Conservation (phyloP, 2,329 filamentous ascomycete species). For the Dactylellina drechsleri region DNA sequence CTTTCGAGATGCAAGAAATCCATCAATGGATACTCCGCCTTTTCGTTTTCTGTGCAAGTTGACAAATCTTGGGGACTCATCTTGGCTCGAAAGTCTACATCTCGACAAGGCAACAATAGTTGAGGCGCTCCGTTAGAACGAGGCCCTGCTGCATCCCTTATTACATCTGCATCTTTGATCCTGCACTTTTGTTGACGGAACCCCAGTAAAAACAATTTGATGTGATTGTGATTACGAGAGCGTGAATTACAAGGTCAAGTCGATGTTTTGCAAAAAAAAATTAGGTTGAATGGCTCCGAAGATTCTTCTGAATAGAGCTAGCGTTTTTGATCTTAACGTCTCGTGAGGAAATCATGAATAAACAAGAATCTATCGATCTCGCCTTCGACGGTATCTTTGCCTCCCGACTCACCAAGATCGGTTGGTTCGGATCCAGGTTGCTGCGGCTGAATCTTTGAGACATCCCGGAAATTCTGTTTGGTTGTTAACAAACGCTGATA, state of each 20-base stretch:
- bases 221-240: slow-evolving; percentile 10
- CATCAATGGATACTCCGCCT: slow-evolving; percentile 1
- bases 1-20: background rate
- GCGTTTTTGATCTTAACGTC: background rate
- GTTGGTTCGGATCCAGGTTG: slow-evolving; percentile 9
- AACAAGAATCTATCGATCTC: background rate
- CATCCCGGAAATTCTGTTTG: slow-evolving; percentile 18
- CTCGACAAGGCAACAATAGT: slow-evolving; percentile 9
- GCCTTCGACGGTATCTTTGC: slow-evolving; percentile 13
- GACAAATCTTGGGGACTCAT: background rate
- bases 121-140: slow-evolving; percentile 8
- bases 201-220: slow-evolving; percentile 7
- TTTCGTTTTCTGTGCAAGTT: background rate
- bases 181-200: slow-evolving; percentile 34
- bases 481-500: slow-evolving; percentile 14
- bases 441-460: slow-evolving; percentile 42
- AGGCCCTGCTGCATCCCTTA: background rate
- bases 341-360: background rate
- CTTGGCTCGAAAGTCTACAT: background rate
- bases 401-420: slow-evolving; percentile 30
- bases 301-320: background rate
- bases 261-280: background rate
- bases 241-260: background rate
- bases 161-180: background rate
- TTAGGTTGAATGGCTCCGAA: background rate